Conservation (phyloP, 2,329 filamentous ascomycete genomes). For the Ophiostoma montium region DNA sequence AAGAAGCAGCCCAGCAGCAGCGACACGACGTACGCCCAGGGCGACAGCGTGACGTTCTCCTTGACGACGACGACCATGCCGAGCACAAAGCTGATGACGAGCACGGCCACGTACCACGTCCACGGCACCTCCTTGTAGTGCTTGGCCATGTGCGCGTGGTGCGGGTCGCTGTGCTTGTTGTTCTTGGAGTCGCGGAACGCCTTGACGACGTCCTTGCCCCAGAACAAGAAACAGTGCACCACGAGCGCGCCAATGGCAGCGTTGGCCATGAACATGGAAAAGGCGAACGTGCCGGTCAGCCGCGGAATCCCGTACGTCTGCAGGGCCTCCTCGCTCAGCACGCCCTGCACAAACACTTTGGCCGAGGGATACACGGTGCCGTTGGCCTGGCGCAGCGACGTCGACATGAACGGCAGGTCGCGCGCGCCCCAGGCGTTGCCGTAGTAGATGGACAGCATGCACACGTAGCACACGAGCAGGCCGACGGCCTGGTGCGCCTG, state of each 20-base stretch:
- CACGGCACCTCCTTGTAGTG: conserved; percentile 36
- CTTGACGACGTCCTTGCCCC: conserved; percentile 35
- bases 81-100: conserved; percentile 30
- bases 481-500: conserved; percentile 33
- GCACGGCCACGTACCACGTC: conserved; percentile 32
- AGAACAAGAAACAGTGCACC: conserved; percentile 38
- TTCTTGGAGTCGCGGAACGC: conserved; percentile 32
- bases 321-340: conserved; percentile 29
- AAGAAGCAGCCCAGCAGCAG: conserved; percentile 31
- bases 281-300: conserved; percentile 36
- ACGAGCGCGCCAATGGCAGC: conserved; percentile 43
- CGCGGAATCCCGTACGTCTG: conserved; percentile 30
- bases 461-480: conserved; percentile 31
- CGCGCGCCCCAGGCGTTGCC: conserved; percentile 31
- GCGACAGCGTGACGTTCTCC: conserved; percentile 31
- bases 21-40: conserved; percentile 33
- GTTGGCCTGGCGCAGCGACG: conserved; percentile 25
- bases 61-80: conserved; percentile 31
- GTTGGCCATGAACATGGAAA: conserved; percentile 41
- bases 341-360: conserved; percentile 25
- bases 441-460: conserved; percentile 39
- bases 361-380: conserved; percentile 27
- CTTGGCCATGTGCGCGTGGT: conserved; percentile 37
- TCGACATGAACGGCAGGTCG: conserved; percentile 41
- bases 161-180: conserved; percentile 32